Conservation (phyloP, 148 eudicot genomes). For the Vaccinium vitisidaea region DNA sequence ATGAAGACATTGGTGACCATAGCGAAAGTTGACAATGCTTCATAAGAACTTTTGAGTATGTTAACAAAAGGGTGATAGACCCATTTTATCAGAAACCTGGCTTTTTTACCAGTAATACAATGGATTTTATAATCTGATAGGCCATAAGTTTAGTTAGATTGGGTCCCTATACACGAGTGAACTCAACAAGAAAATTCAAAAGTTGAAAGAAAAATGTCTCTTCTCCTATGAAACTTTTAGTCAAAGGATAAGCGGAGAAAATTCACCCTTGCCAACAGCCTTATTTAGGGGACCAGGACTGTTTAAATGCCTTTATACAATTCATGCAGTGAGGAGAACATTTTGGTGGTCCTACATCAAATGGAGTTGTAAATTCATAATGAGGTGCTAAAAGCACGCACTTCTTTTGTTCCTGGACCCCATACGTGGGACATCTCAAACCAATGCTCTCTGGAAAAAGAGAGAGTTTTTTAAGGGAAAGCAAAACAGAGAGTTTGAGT, state of each 20-base stretch:
- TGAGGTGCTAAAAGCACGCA: neutral
- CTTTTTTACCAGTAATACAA: neutral
- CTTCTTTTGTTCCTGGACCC: neutral
- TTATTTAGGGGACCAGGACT: neutral
- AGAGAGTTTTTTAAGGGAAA: neutral
- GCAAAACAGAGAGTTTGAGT: neutral
- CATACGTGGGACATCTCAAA: neutral
- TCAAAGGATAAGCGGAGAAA: neutral
- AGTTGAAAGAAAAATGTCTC: neutral
- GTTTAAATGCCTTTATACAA: neutral
- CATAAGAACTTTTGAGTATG: neutral
- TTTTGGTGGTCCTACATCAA: slow-evolving; percentile 4
- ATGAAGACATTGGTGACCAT: neutral
- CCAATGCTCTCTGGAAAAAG: neutral
- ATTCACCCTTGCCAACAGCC: neutral
- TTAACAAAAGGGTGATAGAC: neutral
- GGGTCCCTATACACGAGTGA: neutral
- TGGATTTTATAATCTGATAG: neutral
- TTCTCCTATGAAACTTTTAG: neutral
- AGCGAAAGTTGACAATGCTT: neutral
- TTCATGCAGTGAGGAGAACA: neutral
- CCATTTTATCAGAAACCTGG: neutral
- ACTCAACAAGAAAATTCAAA: neutral
- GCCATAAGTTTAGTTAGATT: neutral
- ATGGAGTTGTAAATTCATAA: neutral